These are phyloP conservation scores for Auriscalpium microsporum DNA, from an alignment of 768 basidiomycete species.

Conservation along the genomic window DNA sequence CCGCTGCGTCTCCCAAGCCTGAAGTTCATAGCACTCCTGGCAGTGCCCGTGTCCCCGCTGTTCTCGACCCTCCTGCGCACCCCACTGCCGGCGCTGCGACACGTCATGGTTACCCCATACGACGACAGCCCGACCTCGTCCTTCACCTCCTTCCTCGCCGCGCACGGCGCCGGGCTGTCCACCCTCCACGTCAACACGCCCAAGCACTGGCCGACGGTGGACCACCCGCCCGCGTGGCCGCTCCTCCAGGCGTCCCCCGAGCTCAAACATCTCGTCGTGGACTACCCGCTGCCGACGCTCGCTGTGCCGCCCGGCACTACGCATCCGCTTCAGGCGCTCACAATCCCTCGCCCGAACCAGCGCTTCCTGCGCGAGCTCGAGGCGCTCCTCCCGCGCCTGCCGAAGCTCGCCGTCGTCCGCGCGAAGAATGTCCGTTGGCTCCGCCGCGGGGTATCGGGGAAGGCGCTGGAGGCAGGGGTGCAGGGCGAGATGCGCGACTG, in stretches of 20 bases:
- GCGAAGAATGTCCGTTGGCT: slow-evolving; percentile 69
- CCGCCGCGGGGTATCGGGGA: slow-evolving; percentile 50
- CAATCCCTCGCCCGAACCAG: slow-evolving; percentile 63
- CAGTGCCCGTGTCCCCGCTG: slow-evolving; percentile 59
- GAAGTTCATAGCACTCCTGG: slow-evolving; percentile 51
- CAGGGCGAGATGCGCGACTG: slow-evolving; percentile 78
- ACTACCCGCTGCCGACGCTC: slow-evolving; percentile 55
- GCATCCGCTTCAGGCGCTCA: slow-evolving; percentile 52
- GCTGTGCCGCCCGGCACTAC: slow-evolving; percentile 18
- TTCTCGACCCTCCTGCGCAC: slow-evolving; percentile 51
- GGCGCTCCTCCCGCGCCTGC: slow-evolving; percentile 45
- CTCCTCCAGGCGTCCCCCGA: slow-evolving; percentile 43
- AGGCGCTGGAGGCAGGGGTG: slow-evolving; percentile 65
- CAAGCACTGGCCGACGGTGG: slow-evolving; percentile 43
- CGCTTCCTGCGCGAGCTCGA: slow-evolving; percentile 54
- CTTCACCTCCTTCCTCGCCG: slow-evolving; percentile 50
- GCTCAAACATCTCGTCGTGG: slow-evolving; percentile 64
- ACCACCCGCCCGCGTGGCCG: slow-evolving; percentile 41
- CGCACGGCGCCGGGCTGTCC: slow-evolving; percentile 48
- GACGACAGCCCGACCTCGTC: slow-evolving; percentile 49
- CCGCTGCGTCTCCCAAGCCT: slow-evolving; percentile 50
- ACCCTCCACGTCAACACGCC: slow-evolving; percentile 63
- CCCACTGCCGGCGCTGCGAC: slow-evolving; percentile 51
- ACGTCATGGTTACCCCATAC: slow-evolving; percentile 66
- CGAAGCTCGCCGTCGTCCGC: slow-evolving; percentile 47